Base-by-base conservation (phyloP, 1,284 basidiomycete species). In the Boletellus sp. region DNA sequence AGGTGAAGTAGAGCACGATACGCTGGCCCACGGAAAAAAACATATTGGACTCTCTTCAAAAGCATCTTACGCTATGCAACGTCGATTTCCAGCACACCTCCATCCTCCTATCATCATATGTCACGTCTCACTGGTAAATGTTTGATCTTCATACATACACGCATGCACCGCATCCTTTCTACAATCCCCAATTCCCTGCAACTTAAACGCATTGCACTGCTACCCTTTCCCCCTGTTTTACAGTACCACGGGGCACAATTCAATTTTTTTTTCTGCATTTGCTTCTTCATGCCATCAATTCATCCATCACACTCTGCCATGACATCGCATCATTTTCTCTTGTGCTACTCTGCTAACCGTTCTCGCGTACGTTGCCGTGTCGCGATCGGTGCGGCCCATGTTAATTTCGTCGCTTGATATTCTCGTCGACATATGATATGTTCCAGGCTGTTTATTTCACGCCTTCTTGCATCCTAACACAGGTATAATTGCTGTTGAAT, bases 131-230 rank as follows among this genome's bases (percentile, higher is more conserved):
- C 52, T 57, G 56, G 51, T 64, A 67, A 64, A 48, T 32, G 54
- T 53, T 51, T 56, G 48, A 51, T 21, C 38, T 36, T 32, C 55
- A 50, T 50, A 50, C 30, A 32, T 32, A 1, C 55, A 28, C 55
- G 51, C 55, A 32, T 54, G 52, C 52, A 68, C 54, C 33, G 48
- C 61, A 60, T 55, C 50, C 51, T 43, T 48, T 55, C 54, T 51
- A 32, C 61, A 59, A 54, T 40, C 35, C n/a, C 28, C 35, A 5
- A 15, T 32, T 28, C 45, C 54, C 52, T 47, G 56, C 65, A 66
- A 59, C 55, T 52, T 44, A 62, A 57, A 62, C 63, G 40, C 63
- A 71, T 54, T 44, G 46, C 54, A 65, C 50, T 49, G 51, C 44
- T 53, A 54, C 51, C 39, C 49, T 55, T 58, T 37, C n/a, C 10